Evolutionary conservation across 176 grass and related monocot species (phyloP).

Genomic region (Juncus inflexus): DNA sequence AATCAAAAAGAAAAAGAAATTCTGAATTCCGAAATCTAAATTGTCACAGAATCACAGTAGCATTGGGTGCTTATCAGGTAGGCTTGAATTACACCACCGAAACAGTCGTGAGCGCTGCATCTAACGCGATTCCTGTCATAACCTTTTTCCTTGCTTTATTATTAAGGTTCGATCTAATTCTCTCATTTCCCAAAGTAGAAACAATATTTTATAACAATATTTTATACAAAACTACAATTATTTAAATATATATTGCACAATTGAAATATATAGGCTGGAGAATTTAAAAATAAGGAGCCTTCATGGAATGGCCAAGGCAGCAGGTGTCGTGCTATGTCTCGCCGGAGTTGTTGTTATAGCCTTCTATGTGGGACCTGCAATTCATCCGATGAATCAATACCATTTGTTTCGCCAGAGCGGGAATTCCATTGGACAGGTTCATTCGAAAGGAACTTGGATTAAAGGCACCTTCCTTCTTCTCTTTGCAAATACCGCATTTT

Average conservation of each 20-base stretch:
- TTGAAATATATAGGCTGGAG: constrained; percentile 43
- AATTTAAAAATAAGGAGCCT: constrained; percentile 32
- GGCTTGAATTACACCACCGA: constrained; percentile 63
- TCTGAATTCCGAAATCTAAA: not conserved
- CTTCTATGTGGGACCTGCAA: constrained; percentile 26
- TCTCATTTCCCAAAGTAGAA: not conserved
- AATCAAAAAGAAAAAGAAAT: constrained; percentile 29
- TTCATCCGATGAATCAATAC: constrained; percentile 37
- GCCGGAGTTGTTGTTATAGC: constrained; percentile 45
- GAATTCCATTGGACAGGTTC: not conserved
- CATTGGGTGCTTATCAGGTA: constrained; percentile 44
- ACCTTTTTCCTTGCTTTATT: constrained; percentile 64
- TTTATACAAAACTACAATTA: too few relatives aligned
- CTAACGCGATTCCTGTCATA: constrained; percentile 50
- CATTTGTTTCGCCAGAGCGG: constrained; percentile 14
- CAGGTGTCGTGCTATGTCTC: constrained; percentile 43
- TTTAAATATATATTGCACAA: too few relatives aligned
- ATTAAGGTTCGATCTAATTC: constrained; percentile 31
- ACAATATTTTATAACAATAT: not conserved
- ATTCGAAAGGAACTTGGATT: constrained; percentile 38
- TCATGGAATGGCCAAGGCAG: constrained; percentile 10
- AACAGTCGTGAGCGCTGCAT: constrained; percentile 41
- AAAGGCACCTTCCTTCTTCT: constrained; percentile 56
- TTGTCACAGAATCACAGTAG: constrained; percentile 43
- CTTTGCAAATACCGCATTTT: constrained; percentile 41